Evolutionary conservation across 106 monocot species (phyloP).

Genomic region (Platanthera guangdongensis): DNA sequence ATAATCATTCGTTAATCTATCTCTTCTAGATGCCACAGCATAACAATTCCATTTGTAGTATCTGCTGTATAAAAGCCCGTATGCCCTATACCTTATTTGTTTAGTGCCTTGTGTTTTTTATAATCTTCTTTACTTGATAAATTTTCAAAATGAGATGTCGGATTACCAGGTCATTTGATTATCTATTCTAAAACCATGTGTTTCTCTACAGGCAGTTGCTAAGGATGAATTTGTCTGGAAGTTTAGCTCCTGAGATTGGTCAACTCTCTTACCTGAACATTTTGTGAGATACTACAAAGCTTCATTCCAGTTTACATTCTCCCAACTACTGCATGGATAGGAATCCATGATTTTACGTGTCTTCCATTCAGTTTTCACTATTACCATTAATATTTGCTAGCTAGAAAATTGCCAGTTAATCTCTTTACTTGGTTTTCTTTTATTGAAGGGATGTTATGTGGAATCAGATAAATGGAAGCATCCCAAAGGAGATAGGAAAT

Average conservation of each 20-base stretch:
- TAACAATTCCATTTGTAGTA: not conserved
- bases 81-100: not conserved
- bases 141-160: not conserved
- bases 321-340: not conserved
- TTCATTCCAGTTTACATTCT: not conserved
- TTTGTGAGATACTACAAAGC: constrained; percentile 47
- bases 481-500: constrained; percentile 94
- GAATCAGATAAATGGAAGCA: constrained; percentile 76
- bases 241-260: constrained; percentile 81
- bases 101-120: not conserved
- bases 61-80: not conserved
- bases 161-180: not conserved
- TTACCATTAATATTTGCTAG: not conserved
- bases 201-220: constrained; percentile 59
- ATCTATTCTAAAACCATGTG: not conserved
- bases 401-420: not conserved
- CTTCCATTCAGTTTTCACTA: not conserved
- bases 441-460: constrained; percentile 97
- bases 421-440: constrained; percentile 6
- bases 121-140: not conserved
- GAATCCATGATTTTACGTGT: not conserved
- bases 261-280: constrained; percentile 61
- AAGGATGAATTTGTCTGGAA: constrained; percentile 77
- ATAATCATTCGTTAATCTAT: too few species aligned
- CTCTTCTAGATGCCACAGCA: not conserved